phyloP scores from a whole-genome alignment of 2,329 filamentous ascomycete genomes.

The Venturia pyrina region DNA sequence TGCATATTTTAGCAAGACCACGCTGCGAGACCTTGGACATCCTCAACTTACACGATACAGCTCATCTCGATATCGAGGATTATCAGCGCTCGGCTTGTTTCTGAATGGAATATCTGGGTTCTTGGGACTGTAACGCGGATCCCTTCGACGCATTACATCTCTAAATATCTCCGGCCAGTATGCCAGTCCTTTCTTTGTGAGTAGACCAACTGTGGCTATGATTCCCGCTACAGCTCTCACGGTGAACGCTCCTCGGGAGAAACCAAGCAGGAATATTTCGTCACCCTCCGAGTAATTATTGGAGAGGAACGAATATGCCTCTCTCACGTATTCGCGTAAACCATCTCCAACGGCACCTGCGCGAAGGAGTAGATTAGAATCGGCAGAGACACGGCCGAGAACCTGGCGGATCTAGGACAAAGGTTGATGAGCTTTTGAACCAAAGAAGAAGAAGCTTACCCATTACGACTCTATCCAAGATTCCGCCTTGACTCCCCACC shows the following conservation, averaged over 20 bases:
- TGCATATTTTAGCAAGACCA: constrained; percentile 7
- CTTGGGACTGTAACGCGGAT: constrained; percentile 34
- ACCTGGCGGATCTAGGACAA: neutral
- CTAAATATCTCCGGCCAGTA: constrained; percentile 37
- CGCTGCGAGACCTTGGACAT: neutral
- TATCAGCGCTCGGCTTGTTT: constrained; percentile 34
- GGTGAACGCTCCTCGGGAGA: constrained; percentile 38
- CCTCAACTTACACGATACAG: constrained; percentile 21
- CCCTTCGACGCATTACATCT: constrained; percentile 34
- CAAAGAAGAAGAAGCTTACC: constrained; percentile 17
- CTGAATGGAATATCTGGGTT: constrained; percentile 37
- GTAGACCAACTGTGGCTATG: constrained; percentile 35
- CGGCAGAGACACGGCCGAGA: neutral
- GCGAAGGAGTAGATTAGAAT: constrained; percentile 11
- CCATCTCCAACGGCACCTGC: constrained; percentile 35
- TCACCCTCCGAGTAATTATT: constrained; percentile 44
- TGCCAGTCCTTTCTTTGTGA: constrained; percentile 37
- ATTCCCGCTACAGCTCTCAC: constrained; percentile 36
- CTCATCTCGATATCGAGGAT: constrained; percentile 34
- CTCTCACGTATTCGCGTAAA: constrained; percentile 36
- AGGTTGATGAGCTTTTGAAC: neutral
- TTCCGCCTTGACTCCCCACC: constrained; percentile 34
- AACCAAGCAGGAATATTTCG: constrained; percentile 40
- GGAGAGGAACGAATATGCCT: constrained; percentile 41
- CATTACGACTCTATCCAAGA: constrained; percentile 31